Percentiles rank a stretch among this genome's conserved stretches.
These are phyloP conservation scores for Aspergillus bombycis DNA, from an alignment of 2,329 filamentous ascomycete species.

Conservation along the genomic window DNA sequence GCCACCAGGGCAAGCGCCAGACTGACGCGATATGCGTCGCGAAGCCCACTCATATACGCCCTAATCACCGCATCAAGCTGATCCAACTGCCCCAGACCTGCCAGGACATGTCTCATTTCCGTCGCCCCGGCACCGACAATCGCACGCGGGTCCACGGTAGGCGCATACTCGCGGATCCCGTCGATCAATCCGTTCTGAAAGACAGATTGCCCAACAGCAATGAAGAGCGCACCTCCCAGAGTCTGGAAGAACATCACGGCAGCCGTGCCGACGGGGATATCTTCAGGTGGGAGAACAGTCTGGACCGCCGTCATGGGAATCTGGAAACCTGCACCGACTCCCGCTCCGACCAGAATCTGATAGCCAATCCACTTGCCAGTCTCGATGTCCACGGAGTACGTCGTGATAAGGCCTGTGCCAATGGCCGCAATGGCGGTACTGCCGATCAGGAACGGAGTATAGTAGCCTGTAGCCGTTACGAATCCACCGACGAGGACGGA, in stretches of 20 bases:
- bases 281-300: conserved; percentile 34
- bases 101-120: conserved; percentile 21
- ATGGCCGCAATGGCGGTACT: conserved; percentile 39
- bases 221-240: conserved; percentile 51
- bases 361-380: conserved; percentile 44
- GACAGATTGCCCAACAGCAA: conserved; percentile 55
- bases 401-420: conserved; percentile 47
- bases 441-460: conserved; percentile 45
- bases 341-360: conserved; percentile 39
- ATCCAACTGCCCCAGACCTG: conserved; percentile 10
- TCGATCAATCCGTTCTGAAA: conserved; percentile 54
- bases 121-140: conserved; percentile 25
- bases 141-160: conserved; percentile 7
- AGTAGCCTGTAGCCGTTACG: conserved; percentile 42
- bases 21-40: conserved; percentile 25
- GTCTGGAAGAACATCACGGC: conserved; percentile 43
- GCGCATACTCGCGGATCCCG: conserved; percentile 19
- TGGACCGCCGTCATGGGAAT: conserved; percentile 41
- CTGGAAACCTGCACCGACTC: conserved; percentile 42
- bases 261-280: conserved; percentile 40
- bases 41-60: conserved; percentile 26
- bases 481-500: conserved; percentile 35
- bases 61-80: conserved; percentile 23
- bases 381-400: conserved; percentile 36
- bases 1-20: conserved; percentile 22